phyloP scores from a whole-genome alignment of 345 rosid genomes.

The Anacardium occidentale region DNA sequence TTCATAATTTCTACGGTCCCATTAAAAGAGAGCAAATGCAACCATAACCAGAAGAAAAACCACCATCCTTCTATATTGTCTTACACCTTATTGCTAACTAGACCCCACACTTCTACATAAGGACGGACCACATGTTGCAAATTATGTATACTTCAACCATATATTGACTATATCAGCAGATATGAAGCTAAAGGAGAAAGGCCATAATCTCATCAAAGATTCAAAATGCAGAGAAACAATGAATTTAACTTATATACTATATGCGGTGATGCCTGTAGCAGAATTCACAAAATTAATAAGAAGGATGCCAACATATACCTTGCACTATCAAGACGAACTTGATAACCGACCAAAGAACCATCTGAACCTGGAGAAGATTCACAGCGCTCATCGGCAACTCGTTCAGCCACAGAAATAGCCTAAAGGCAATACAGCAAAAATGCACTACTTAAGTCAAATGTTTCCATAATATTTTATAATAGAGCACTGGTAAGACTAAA shows the following conservation, averaged over 20 bases:
- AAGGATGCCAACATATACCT: conserved; percentile 44
- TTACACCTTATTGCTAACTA: background rate
- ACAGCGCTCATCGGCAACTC: conserved; percentile 93
- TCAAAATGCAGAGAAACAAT: conserved; percentile 7
- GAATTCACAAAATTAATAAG: conserved; percentile 1
- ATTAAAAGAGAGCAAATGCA: background rate
- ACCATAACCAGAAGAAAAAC: background rate
- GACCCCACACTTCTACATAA: background rate
- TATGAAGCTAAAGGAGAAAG: conserved; percentile 2
- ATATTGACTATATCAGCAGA: background rate
- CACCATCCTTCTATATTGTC: background rate
- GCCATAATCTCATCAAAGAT: background rate
- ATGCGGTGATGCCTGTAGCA: background rate
- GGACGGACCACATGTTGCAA: background rate
- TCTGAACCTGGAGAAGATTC: conserved; percentile 79
- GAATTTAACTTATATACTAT: background rate
- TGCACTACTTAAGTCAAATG: background rate
- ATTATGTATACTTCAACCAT: background rate
- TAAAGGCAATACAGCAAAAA: conserved; percentile 32
- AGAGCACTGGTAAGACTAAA: background rate
- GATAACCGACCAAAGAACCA: conserved; percentile 93
- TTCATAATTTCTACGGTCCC: background rate
- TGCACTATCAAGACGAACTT: conserved; percentile 95
- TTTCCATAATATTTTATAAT: conserved; percentile 9
- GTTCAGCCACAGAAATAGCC: conserved; percentile 98